phyloP scores from a whole-genome alignment of 2,329 filamentous ascomycete species.

The Daldinia sp. region DNA sequence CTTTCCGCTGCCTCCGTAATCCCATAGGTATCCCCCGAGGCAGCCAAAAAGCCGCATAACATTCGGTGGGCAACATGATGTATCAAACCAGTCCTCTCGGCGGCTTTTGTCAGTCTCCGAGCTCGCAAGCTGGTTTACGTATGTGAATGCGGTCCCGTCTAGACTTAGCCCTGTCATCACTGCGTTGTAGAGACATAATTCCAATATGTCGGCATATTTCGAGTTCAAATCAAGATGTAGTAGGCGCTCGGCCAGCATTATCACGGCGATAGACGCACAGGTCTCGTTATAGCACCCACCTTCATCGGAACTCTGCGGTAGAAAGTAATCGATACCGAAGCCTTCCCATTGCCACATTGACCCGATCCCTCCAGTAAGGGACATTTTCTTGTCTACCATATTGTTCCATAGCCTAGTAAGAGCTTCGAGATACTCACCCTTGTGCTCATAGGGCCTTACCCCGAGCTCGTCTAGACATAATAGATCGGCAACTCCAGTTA shows the following conservation, averaged over 20 bases:
- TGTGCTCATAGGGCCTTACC: slow-evolving; percentile 37
- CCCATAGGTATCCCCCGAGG: slow-evolving; percentile 66
- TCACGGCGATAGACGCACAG: slow-evolving; percentile 66
- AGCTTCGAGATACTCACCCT: slow-evolving; percentile 49
- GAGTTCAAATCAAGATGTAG: slow-evolving; percentile 62
- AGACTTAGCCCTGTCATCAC: slow-evolving; percentile 65
- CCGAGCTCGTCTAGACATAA: slow-evolving; percentile 50
- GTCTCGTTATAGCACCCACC: slow-evolving; percentile 71
- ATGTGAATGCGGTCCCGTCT: slow-evolving; percentile 66
- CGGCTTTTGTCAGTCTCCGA: slow-evolving; percentile 58
- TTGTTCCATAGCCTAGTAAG: slow-evolving; percentile 64
- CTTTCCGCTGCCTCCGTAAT: slow-evolving; percentile 45
- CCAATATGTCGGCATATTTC: slow-evolving; percentile 66
- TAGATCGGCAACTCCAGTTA: slow-evolving; percentile 66
- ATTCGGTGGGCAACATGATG: slow-evolving; percentile 69
- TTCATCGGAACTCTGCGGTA: slow-evolving; percentile 66
- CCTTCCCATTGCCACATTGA: slow-evolving; percentile 66
- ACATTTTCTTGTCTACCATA: slow-evolving; percentile 69
- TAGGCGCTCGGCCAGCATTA: slow-evolving; percentile 67
- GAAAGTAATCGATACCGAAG: slow-evolving; percentile 66
- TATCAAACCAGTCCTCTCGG: slow-evolving; percentile 65
- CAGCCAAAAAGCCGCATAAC: slow-evolving; percentile 63
- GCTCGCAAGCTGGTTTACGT: slow-evolving; percentile 67
- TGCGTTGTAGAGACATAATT: slow-evolving; percentile 67
- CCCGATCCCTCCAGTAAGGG: slow-evolving; percentile 68